Evolutionary conservation across 345 rosid species (phyloP).

Genomic region (Turritis glabra): DNA sequence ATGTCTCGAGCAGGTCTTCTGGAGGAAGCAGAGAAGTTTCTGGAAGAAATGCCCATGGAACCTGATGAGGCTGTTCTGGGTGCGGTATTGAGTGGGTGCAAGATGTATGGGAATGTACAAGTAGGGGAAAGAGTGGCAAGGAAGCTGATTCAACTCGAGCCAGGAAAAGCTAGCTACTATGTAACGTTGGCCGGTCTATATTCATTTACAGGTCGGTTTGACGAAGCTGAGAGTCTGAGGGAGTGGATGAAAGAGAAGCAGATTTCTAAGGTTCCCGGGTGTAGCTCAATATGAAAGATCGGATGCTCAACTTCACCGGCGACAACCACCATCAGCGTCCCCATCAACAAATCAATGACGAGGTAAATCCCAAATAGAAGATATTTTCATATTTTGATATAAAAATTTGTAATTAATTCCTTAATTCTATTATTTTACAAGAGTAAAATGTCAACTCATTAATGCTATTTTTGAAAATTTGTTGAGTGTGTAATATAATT

Average conservation of each 20-base stretch:
- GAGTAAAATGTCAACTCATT: too few relatives aligned
- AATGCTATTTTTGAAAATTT: too few relatives aligned
- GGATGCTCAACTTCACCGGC: too few relatives aligned
- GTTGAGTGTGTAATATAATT: too few relatives aligned
- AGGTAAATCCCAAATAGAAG: too few relatives aligned
- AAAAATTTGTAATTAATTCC: too few relatives aligned
- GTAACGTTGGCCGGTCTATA: constrained; percentile 58
- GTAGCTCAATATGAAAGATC: constrained; percentile 48
- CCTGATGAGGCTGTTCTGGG: constrained; percentile 64
- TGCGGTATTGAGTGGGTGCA: constrained; percentile 56
- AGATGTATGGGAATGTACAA: constrained; percentile 55
- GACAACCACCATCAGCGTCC: too few relatives aligned
- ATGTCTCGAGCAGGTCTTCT: constrained; percentile 57
- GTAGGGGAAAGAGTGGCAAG: constrained; percentile 63
- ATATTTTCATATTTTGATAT: too few relatives aligned
- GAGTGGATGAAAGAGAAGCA: constrained; percentile 49
- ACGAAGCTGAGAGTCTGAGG: constrained; percentile 58
- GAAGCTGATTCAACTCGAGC: constrained; percentile 49
- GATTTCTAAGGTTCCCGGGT: constrained; percentile 51
- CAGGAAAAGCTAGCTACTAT: constrained; percentile 52
- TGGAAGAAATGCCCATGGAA: constrained; percentile 55
- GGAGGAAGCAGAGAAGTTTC: constrained; percentile 60
- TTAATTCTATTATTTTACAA: too few relatives aligned
- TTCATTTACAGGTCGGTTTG: constrained; percentile 48
- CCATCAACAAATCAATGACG: too few relatives aligned